Base-by-base conservation (phyloP, 2,329 filamentous ascomycete species). In the Parascedosporium putredinis region DNA sequence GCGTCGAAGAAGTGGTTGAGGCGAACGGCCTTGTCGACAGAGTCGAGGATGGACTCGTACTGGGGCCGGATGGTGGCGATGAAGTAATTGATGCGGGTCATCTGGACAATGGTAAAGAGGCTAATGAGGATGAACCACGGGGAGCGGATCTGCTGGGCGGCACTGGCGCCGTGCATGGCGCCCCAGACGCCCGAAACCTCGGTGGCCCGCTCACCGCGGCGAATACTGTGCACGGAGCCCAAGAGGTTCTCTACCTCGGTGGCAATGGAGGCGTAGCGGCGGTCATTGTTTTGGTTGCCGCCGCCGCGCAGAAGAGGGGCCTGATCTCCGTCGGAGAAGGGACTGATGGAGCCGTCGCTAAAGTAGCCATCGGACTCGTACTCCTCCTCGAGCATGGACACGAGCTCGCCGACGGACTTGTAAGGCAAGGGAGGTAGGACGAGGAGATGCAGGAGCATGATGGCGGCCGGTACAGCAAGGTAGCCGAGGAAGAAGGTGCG, bases 81-180 rank as follows among this genome's bases (percentile, higher is more conserved):
- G 62, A 95, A 94, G 70, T 89, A 95, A 68, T 95, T 95, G 74
- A 95, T 94, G 25, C 84, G 76, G 2, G 82, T 83, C 81, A 86
- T 86, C 63, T 86, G 83, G 34, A 86, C 67, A 27, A 85, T 74
- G 4, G 88, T 95, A 63, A 95, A 91, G 18, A 88, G 66, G 4
- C 86, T 86, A 58, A 95, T 86, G 33, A 95, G 74, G 16, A 88
- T 71, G 63, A 93, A 95, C 88, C 88, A 95, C 0, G 84, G 84
- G 2, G 84, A 87, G 6, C 69, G 64, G 56, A 95, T 84, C 65
- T 96, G 90, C 58, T 87, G 68, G 20, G 73, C 59, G 0, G 86
- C 85, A 0, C 84, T 78, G 55, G 74, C 72, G 47, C 81, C 81
- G 61, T 95, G 90, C 66, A 95, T 78, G 20, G 84, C 84, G 23